Evolutionary conservation across 805 yeast genomes (phyloP).

Genomic region (Starmera caribaea): DNA sequence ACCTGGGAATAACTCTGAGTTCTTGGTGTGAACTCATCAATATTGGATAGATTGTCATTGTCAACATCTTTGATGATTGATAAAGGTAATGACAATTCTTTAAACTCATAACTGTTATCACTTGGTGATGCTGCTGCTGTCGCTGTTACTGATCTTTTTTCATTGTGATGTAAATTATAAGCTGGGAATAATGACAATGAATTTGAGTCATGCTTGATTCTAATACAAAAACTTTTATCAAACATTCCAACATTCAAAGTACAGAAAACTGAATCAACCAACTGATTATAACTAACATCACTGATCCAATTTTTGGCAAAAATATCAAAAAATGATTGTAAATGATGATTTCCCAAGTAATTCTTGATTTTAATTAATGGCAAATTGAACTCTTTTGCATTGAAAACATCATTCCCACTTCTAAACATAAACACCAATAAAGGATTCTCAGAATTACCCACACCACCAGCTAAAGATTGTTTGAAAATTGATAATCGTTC

Average conservation of each 20-base stretch:
- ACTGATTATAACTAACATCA: slow-evolving; percentile 20
- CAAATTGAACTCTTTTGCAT: slow-evolving; percentile 6
- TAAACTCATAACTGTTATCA: not conserved
- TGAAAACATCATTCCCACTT: slow-evolving; percentile 9
- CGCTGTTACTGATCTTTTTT: not conserved
- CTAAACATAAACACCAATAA: slow-evolving; percentile 29
- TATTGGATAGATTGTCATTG: not conserved
- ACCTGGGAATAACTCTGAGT: slow-evolving; percentile 15
- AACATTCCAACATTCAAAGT: slow-evolving; percentile 19
- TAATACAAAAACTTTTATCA: slow-evolving; percentile 28
- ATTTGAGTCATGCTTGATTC: slow-evolving; percentile 23
- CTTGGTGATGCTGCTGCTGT: not conserved
- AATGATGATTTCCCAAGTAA: slow-evolving; percentile 2
- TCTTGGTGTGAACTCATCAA: slow-evolving; percentile 4
- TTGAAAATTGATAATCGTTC: slow-evolving; percentile 20
- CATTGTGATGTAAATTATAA: slow-evolving; percentile 4
- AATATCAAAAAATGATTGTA: slow-evolving; percentile 26
- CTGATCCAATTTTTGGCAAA: slow-evolving; percentile 33
- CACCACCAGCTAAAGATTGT: slow-evolving; percentile 7
- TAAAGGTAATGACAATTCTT: slow-evolving; percentile 6
- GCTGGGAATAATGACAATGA: slow-evolving; percentile 21
- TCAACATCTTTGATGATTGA: slow-evolving; percentile 1
- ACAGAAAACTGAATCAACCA: slow-evolving; percentile 35
- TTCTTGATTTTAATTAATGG: slow-evolving; percentile 6
- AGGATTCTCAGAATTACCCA: slow-evolving; percentile 19